Conservation (phyloP, 768 basidiomycete genomes). For the Fibroporia radiculosa region DNA sequence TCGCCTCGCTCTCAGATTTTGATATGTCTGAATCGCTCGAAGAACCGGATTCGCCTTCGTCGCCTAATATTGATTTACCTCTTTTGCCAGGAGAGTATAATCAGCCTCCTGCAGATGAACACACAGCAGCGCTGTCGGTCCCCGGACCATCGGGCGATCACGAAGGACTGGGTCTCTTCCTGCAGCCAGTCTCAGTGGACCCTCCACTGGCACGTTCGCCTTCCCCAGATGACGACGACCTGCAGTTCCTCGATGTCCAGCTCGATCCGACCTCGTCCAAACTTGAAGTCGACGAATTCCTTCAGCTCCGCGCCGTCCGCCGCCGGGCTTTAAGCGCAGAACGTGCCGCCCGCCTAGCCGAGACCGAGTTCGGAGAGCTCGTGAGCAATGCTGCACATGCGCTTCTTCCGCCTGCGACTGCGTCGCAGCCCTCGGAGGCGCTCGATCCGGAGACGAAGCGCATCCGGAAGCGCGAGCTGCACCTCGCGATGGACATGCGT, state of each 20-base stretch:
- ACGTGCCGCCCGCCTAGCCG: slow-evolving; percentile 15
- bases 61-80: slow-evolving; percentile 14
- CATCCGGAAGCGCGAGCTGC: slow-evolving; percentile 20
- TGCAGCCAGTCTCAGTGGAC: slow-evolving; percentile 16
- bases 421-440: slow-evolving; percentile 18
- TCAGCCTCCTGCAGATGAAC: not conserved
- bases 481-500: slow-evolving; percentile 30
- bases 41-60: slow-evolving; percentile 12
- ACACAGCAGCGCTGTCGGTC: slow-evolving; percentile 18
- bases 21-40: slow-evolving; percentile 11
- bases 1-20: slow-evolving; percentile 9
- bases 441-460: slow-evolving; percentile 16
- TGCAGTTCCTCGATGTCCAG: slow-evolving; percentile 20
- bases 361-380: slow-evolving; percentile 22
- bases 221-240: slow-evolving; percentile 20
- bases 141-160: slow-evolving; percentile 6
- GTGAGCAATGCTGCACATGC: slow-evolving; percentile 19
- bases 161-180: slow-evolving; percentile 19
- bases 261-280: slow-evolving; percentile 12
- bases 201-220: slow-evolving; percentile 19
- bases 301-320: slow-evolving; percentile 14
- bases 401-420: slow-evolving; percentile 26
- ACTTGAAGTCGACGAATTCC: slow-evolving; percentile 19
- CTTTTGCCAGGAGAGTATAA: slow-evolving; percentile 7
- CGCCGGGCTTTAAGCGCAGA: slow-evolving; percentile 14